phyloP scores from a whole-genome alignment of 2,329 filamentous ascomycete genomes.

The Monilinia fructigena region DNA sequence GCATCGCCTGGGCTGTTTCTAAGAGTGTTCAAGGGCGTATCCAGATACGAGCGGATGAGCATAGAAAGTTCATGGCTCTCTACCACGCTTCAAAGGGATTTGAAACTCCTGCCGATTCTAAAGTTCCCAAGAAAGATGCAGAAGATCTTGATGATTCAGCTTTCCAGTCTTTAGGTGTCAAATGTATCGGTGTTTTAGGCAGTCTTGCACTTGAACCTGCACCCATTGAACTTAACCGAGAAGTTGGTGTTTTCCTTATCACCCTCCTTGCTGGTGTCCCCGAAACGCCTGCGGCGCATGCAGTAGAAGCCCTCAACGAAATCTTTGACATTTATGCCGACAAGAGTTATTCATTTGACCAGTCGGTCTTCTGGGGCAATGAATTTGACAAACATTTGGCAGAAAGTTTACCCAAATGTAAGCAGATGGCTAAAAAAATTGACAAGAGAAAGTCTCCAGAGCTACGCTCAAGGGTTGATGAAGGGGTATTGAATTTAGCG shows the following conservation, averaged over 20 bases:
- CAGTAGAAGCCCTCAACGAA: conserved; percentile 64
- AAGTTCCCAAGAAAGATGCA: conserved; percentile 25
- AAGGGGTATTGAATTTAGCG: conserved; percentile 58
- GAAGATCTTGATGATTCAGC: conserved; percentile 47
- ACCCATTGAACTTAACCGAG: conserved; percentile 55
- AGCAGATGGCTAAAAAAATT: conserved; percentile 57
- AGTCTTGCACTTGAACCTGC: conserved; percentile 59
- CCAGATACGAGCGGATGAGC: conserved; percentile 53
- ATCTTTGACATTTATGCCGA: conserved; percentile 67
- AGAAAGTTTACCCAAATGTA: conserved; percentile 52
- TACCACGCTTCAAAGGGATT: conserved; percentile 57
- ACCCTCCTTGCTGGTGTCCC: conserved; percentile 53
- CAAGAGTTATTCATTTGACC: conserved; percentile 57
- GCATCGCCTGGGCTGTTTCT: conserved; percentile 64
- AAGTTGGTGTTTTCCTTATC: conserved; percentile 63
- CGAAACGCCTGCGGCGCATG: conserved; percentile 54
- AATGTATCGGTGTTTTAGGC: conserved; percentile 65
- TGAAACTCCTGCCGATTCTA: conserved; percentile 29
- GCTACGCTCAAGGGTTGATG: conserved; percentile 58
- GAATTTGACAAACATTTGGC: conserved; percentile 60
- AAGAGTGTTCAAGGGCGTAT: conserved; percentile 53
- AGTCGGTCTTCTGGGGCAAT: conserved; percentile 62
- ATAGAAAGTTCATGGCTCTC: conserved; percentile 62
- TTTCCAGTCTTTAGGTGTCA: conserved; percentile 61
- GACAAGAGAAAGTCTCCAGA: conserved; percentile 59